Percentiles rank a stretch among this genome's conserved stretches.
These are phyloP conservation scores for Orbilia oligospora DNA, from an alignment of 2,329 filamentous ascomycete genomes.

Conservation along the genomic window DNA sequence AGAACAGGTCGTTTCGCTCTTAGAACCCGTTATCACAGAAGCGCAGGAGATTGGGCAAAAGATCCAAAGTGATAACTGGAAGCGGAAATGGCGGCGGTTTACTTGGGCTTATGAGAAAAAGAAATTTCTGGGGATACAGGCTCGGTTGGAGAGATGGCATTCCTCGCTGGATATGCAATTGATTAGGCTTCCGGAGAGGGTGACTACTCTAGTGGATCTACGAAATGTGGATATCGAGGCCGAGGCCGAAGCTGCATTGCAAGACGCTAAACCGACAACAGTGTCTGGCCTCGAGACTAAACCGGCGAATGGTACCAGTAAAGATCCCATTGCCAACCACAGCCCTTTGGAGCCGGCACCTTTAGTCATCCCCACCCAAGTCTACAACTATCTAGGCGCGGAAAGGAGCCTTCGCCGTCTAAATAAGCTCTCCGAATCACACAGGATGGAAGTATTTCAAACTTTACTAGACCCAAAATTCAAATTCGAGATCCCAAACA, in stretches of 20 bases:
- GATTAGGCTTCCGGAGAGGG: conserved; percentile 13
- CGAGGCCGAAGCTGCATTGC: conserved; percentile 4
- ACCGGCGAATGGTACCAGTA: not conserved
- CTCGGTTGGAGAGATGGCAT: conserved; percentile 13
- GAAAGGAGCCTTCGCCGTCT: conserved; percentile 15
- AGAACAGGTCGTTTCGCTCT: not conserved
- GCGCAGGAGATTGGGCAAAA: conserved; percentile 15
- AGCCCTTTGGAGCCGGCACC: not conserved
- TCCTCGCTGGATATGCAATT: conserved; percentile 7
- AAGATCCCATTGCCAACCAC: conserved; percentile 1
- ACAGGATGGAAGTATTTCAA: conserved; percentile 15
- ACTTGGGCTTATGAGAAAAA: conserved; percentile 19
- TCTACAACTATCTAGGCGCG: conserved; percentile 17
- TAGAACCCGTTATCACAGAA: conserved; percentile 14
- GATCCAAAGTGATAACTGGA: conserved; percentile 19
- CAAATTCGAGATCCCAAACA: conserved; percentile 20
- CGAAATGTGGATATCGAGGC: conserved; percentile 2
- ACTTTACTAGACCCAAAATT: conserved; percentile 6
- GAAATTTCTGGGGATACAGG: conserved; percentile 2
- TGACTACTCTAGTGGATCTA: conserved; percentile 10
- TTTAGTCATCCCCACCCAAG: conserved; percentile 7
- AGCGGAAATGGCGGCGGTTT: conserved; percentile 8
- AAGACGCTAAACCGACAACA: conserved; percentile 5
- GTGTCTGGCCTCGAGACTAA: conserved; percentile 9
- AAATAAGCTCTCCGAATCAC: conserved; percentile 10